Percentiles rank a stretch among this genome's conserved stretches.
phyloP scores from a whole-genome alignment of 2,329 filamentous ascomycete genomes.

The Penicillium sp. region DNA sequence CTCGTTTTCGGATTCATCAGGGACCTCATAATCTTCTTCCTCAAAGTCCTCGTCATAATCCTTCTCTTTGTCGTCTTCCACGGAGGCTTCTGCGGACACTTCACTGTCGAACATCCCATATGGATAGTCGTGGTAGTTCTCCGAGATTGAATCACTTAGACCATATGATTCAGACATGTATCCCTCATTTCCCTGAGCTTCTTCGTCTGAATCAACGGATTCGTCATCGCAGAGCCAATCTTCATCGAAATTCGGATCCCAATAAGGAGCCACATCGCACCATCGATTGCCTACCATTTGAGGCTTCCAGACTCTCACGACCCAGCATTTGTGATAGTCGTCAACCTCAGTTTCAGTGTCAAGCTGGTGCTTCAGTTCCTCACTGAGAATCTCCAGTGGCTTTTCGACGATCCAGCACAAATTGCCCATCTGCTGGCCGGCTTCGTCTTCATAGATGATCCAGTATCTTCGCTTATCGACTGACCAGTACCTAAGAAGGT shows the following conservation, averaged over 20 bases:
- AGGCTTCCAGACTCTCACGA: slow-evolving; percentile 5
- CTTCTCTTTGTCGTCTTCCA: not conserved
- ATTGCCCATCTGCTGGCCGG: not conserved
- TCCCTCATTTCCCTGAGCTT: not conserved
- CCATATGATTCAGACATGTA: not conserved
- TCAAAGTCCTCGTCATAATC: slow-evolving; percentile 8
- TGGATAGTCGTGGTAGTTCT: not conserved
- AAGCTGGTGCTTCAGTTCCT: not conserved
- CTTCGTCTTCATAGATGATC: slow-evolving; percentile 1
- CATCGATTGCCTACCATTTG: not conserved
- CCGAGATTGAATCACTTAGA: not conserved
- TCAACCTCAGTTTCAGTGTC: not conserved
- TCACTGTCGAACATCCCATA: not conserved
- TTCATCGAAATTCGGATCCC: slow-evolving; percentile 14
- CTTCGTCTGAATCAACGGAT: slow-evolving; percentile 5
- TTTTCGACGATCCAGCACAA: slow-evolving; percentile 12
- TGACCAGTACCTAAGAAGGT: slow-evolving; percentile 6
- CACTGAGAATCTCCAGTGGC: slow-evolving; percentile 7
- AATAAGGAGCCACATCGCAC: slow-evolving; percentile 2
- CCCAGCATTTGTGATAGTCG: slow-evolving; percentile 8
- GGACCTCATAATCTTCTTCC: slow-evolving; percentile 7
- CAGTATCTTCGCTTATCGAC: slow-evolving; percentile 10
- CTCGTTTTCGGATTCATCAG: slow-evolving; percentile 5
- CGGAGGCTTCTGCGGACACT: not conserved
- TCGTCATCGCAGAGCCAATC: slow-evolving; percentile 7